Conservation (phyloP, 2,329 filamentous ascomycete species). For the Didymella pinodella region DNA sequence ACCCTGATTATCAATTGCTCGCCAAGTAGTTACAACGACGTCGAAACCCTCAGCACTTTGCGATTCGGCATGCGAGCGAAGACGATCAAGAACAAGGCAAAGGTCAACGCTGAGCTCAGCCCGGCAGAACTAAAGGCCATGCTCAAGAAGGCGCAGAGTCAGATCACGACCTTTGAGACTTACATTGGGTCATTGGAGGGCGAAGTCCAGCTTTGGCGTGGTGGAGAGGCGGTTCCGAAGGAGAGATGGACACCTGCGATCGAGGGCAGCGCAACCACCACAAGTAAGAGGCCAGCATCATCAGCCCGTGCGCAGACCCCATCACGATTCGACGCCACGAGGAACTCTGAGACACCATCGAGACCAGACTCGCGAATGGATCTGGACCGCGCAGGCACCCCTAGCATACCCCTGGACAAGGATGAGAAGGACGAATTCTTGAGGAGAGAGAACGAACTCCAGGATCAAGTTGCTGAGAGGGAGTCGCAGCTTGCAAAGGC, state of each 20-base stretch:
- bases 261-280: constrained; percentile 62
- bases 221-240: constrained; percentile 85
- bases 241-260: constrained; percentile 83
- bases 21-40: constrained; percentile 98
- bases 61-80: constrained; percentile 96
- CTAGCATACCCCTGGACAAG: constrained; percentile 87
- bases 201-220: constrained; percentile 87
- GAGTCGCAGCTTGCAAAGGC: constrained; percentile 80
- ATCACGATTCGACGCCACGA: constrained; percentile 61
- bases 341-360: constrained; percentile 52
- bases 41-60: constrained; percentile 89
- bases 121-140: constrained; percentile 92
- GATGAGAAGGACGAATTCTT: constrained; percentile 97
- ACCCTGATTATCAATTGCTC: constrained; percentile 99
- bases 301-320: constrained; percentile 67
- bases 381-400: constrained; percentile 81
- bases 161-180: constrained; percentile 85
- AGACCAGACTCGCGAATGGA: constrained; percentile 72
- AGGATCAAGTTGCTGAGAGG: constrained; percentile 94
- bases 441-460: constrained; percentile 92
- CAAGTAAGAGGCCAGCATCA: constrained; percentile 58
- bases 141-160: constrained; percentile 89
- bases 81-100: constrained; percentile 99
- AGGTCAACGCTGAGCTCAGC: constrained; percentile 98
- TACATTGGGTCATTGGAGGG: constrained; percentile 85